Evolutionary conservation across 83 land plant genomes (phyloP).

Genomic region (Diphasiastrum complanatum): DNA sequence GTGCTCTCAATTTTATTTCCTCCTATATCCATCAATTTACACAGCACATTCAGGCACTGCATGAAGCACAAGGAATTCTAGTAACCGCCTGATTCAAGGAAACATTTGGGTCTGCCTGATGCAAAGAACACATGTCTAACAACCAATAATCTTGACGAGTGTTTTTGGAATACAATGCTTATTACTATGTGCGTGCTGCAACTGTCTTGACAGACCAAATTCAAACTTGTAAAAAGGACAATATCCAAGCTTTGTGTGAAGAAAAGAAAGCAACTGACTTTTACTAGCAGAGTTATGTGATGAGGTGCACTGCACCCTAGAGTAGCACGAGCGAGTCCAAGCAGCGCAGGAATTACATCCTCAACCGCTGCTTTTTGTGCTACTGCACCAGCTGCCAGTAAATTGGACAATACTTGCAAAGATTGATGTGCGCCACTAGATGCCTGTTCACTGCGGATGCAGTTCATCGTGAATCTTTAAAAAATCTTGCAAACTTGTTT

Average conservation of each 20-base stretch:
- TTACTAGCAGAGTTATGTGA: conserved; percentile 45
- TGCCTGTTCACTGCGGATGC: conserved; percentile 74
- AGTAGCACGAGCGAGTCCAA: conserved; percentile 41
- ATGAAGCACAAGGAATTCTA: not conserved
- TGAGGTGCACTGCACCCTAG: conserved; percentile 33
- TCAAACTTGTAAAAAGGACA: too few relatives aligned
- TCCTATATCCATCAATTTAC: conserved; percentile 56
- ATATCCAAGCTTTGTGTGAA: conserved; percentile 1
- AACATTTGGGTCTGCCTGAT: too few relatives aligned
- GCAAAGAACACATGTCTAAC: too few relatives aligned
- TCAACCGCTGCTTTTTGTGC: conserved; percentile 53
- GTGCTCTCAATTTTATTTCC: conserved; percentile 44
- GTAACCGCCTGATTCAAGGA: not conserved
- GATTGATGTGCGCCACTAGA: conserved; percentile 52
- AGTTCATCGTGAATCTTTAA: not conserved
- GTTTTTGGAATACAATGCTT: too few relatives aligned
- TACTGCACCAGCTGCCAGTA: conserved; percentile 64
- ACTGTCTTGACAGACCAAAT: too few relatives aligned
- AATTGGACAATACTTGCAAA: conserved; percentile 59
- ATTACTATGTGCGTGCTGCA: too few relatives aligned
- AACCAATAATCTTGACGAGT: too few relatives aligned
- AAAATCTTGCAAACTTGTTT: too few relatives aligned
- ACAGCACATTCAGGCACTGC: conserved; percentile 32
- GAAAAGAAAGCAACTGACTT: conserved; percentile 39
- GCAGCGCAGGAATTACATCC: conserved; percentile 54